Percentiles rank a stretch among this genome's conserved stretches.
Conservation (phyloP, 2,329 filamentous ascomycete species). For the Rhinocladiella mackenziei region DNA sequence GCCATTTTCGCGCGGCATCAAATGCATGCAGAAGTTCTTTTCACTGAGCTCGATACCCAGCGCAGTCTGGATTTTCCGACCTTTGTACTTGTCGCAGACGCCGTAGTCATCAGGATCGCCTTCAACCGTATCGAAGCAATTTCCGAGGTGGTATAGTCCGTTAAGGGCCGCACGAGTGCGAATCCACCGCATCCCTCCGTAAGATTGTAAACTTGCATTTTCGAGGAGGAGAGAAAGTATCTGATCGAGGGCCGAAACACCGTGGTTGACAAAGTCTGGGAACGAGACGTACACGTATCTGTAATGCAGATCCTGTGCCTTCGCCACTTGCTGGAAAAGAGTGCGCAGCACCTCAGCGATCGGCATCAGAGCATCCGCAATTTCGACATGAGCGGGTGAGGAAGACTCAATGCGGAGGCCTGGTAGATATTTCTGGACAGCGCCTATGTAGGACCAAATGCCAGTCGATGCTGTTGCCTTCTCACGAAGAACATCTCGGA, state of each 20-base stretch:
- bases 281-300: background rate
- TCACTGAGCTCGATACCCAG: background rate
- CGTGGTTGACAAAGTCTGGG: constrained; percentile 1
- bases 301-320: background rate
- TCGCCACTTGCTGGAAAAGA: constrained; percentile 1
- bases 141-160: constrained; percentile 2
- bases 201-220: too few relatives aligned
- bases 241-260: background rate
- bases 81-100: constrained; percentile 5
- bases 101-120: too few relatives aligned
- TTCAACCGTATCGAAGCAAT: too few relatives aligned
- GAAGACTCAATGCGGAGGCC: too few relatives aligned
- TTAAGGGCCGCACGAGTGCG: constrained; percentile 1
- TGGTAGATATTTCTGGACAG: too few relatives aligned
- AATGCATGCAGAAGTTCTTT: background rate
- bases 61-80: background rate
- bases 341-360: constrained; percentile 1
- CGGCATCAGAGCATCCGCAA: background rate
- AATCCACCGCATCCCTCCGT: constrained; percentile 1
- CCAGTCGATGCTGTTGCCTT: too few relatives aligned
- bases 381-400: background rate
- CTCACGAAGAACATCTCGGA: too few relatives aligned
- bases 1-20: background rate
- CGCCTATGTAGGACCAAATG: too few relatives aligned
- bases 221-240: constrained; percentile 3